phyloP scores from a whole-genome alignment of 768 basidiomycete species.

The Scleroderma citrinum region DNA sequence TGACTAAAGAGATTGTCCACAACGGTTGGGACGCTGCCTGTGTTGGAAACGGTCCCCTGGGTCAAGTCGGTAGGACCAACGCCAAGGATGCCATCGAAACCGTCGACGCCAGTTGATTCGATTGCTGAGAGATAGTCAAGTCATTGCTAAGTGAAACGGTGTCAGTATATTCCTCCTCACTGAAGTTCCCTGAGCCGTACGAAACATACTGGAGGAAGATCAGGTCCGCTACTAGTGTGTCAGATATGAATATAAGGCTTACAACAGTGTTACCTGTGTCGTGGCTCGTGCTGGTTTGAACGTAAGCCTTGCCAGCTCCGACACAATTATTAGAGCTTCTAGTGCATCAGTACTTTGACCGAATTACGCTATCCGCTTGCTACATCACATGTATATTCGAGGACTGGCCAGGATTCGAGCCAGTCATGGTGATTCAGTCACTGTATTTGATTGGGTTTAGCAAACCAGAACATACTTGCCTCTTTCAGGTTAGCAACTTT shows the following conservation, averaged over 20 bases:
- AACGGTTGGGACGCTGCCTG: constrained; percentile 21
- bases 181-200: constrained; percentile 59
- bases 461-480: too few relatives aligned
- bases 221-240: too few relatives aligned
- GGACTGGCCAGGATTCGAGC: too few relatives aligned
- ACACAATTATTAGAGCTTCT: constrained; percentile 68
- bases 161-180: constrained; percentile 29
- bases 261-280: constrained; percentile 45
- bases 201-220: constrained; percentile 35
- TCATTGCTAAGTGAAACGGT: constrained; percentile 6
- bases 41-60: constrained; percentile 12
- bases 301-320: constrained; percentile 44
- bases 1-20: neutral
- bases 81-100: constrained; percentile 8
- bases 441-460: too few relatives aligned
- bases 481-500: too few relatives aligned
- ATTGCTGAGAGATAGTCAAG: constrained; percentile 19
- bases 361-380: too few relatives aligned
- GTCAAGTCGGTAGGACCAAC: constrained; percentile 28
- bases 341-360: too few relatives aligned
- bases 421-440: too few relatives aligned
- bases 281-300: constrained; percentile 42
- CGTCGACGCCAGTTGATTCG: constrained; percentile 31
- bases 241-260: constrained; percentile 15
- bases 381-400: too few relatives aligned